Evolutionary conservation across 2,329 filamentous ascomycete species (phyloP), one percentile per base, ranked within the genome.

Genomic region (Cladosporium sp.): DNA sequence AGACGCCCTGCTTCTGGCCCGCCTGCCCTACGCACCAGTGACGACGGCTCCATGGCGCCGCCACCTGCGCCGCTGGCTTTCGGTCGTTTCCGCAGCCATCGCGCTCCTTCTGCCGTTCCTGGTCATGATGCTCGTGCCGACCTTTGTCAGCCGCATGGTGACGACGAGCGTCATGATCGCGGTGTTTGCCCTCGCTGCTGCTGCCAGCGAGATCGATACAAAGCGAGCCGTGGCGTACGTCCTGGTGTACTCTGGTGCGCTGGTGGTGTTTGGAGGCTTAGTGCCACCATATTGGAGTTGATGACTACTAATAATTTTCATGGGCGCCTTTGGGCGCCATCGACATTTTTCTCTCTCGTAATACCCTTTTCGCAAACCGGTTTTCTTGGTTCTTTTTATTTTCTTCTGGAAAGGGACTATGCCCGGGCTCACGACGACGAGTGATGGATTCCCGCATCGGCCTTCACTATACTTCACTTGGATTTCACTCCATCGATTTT

Each of bases 81-180:
- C 38, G 19, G 34, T 54, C 7, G 32, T 41, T n/a, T 43, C 45
- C 4, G 37, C 46, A 2, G 45, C 46, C 8, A 40, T 54, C 11
- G 52, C 52, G 2, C 44, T 54, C 8, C 9, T 54, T 22, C 34
- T 54, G 38, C 52, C 52, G 9, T 54, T 49, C 41, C 19, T 54
- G 22, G 33, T 54, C 40, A 46, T 46, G 52, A 54, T 40, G 46
- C 41, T 54, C 9, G 41, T 43, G 4, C 43, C 49, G 1, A 46
- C 42, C 3, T 46, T 45, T 34, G 34, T 37, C 9, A 45, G 19
- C 28, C 33, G 49, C 5, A 40, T 52, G 43, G 43, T 32, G 19
- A 46, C 43, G 16, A 46, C 43, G 14, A 32, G 34, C 34, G 34
- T 34, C 14, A 45, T 45, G 42, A 45, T 52, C 8, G 49, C 43